Evolutionary conservation across 2,329 filamentous ascomycete genomes (phyloP).

Genomic region (Ramularia collo-cygni): DNA sequence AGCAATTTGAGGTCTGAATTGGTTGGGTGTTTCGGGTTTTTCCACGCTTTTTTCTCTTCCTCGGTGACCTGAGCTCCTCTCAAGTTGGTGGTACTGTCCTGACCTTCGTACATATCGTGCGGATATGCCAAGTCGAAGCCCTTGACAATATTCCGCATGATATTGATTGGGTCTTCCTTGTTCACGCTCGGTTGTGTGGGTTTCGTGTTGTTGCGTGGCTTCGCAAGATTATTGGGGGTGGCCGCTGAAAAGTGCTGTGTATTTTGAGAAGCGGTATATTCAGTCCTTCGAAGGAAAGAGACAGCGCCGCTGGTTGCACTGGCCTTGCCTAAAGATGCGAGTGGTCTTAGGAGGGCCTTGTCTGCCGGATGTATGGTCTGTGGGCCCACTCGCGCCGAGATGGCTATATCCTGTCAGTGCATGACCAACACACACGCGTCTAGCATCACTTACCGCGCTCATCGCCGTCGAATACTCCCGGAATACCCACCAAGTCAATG

Average conservation of each 20-base stretch:
- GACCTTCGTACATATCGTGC: conserved; percentile 57
- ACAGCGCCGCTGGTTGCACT: conserved; percentile 70
- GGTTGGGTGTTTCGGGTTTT: conserved; percentile 51
- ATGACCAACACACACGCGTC: background rate
- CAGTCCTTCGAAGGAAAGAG: conserved; percentile 90
- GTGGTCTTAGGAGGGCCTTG: conserved; percentile 71
- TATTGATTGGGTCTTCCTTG: conserved; percentile 54
- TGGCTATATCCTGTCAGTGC: conserved; percentile 18
- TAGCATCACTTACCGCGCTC: conserved; percentile 67
- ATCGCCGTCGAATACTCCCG: conserved; percentile 89
- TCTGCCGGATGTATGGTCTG: conserved; percentile 76
- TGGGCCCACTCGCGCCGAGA: conserved; percentile 63
- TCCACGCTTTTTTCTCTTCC: conserved; percentile 54
- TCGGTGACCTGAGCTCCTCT: conserved; percentile 48
- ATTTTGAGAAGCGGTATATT: conserved; percentile 69
- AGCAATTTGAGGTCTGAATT: conserved; percentile 52
- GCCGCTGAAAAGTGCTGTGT: conserved; percentile 45
- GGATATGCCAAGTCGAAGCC: conserved; percentile 60
- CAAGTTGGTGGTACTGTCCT: conserved; percentile 52
- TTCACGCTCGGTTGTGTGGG: conserved; percentile 33
- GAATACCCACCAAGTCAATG: conserved; percentile 88
- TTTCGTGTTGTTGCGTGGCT: conserved; percentile 35
- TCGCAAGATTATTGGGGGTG: conserved; percentile 47
- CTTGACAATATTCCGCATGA: conserved; percentile 55
- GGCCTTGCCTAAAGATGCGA: conserved; percentile 78